phyloP scores from a whole-genome alignment of 495 filamentous ascomycete genomes.

The Talaromyces stipitatus region DNA sequence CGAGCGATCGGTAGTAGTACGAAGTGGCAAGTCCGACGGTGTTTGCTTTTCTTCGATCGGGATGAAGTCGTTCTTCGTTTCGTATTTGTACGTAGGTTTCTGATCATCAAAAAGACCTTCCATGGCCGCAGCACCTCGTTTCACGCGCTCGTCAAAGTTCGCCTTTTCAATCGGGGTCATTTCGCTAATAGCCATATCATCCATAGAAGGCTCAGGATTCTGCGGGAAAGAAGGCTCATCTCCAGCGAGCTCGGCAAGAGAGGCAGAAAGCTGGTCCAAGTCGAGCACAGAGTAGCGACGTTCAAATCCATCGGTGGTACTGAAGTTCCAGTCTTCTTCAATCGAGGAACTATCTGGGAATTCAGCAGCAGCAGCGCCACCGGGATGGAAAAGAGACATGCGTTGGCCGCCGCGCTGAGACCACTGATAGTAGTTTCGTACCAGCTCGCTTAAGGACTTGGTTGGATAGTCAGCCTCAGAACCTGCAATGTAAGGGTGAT shows the following conservation, averaged over 20 bases:
- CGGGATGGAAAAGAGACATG: constrained; percentile 69
- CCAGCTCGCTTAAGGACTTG: constrained; percentile 59
- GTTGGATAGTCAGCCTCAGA: constrained; percentile 64
- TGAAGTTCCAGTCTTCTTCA: constrained; percentile 85
- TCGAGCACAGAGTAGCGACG: constrained; percentile 44
- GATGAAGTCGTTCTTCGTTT: constrained; percentile 40
- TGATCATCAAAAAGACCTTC: constrained; percentile 41
- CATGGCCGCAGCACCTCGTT: constrained; percentile 40
- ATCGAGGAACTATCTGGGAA: constrained; percentile 24
- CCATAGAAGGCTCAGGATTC: constrained; percentile 11
- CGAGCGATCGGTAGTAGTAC: constrained; percentile 38
- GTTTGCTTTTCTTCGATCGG: constrained; percentile 27
- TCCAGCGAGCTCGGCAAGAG: constrained; percentile 30
- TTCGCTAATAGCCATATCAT: constrained; percentile 18
- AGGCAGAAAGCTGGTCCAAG: constrained; percentile 36
- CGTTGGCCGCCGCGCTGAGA: constrained; percentile 76
- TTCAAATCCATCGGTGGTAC: constrained; percentile 78
- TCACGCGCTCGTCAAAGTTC: constrained; percentile 42
- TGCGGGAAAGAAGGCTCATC: constrained; percentile 21
- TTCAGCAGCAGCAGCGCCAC: constrained; percentile 62
- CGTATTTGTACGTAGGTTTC: constrained; percentile 38
- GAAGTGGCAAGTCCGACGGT: constrained; percentile 40
- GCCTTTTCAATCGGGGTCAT: constrained; percentile 32
- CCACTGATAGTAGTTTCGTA: constrained; percentile 79
- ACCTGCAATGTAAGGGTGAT: constrained; percentile 41